These are phyloP conservation scores for Yarrowia phangngaensis DNA, from an alignment of 805 yeast species.

Conservation along the genomic window DNA sequence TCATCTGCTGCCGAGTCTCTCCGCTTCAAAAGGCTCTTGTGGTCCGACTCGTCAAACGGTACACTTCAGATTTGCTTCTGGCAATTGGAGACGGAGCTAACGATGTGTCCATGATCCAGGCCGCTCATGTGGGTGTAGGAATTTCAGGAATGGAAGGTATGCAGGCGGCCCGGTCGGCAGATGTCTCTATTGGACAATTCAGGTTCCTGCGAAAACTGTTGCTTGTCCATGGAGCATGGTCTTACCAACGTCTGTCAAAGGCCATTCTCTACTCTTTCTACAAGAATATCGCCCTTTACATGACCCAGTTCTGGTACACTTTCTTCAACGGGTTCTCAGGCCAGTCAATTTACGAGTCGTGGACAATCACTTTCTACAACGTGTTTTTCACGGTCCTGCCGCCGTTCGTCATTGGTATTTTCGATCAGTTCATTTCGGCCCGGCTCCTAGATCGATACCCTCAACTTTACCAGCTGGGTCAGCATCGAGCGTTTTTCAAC, in stretches of 20 bases:
- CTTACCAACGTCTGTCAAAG: constrained; percentile 87
- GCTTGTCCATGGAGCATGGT: constrained; percentile 96
- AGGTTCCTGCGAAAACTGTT: constrained; percentile 75
- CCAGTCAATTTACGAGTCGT: constrained; percentile 91
- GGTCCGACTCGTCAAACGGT: constrained; percentile 86
- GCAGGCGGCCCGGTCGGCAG: constrained; percentile 99
- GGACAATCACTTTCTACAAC: constrained; percentile 96
- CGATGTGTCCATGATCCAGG: constrained; percentile 98
- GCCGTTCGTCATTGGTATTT: constrained; percentile 92
- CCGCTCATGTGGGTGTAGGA: constrained; percentile 99
- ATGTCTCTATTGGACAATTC: constrained; percentile 94
- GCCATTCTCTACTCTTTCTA: constrained; percentile 93
- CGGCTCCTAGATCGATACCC: constrained; percentile 88
- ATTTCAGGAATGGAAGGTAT: constrained; percentile 99
- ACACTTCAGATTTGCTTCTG: constrained; percentile 64
- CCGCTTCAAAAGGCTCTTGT: constrained; percentile 96
- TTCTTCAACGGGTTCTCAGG: constrained; percentile 91
- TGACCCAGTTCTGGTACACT: constrained; percentile 98
- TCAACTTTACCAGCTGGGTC: constrained; percentile 86
- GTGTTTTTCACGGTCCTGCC: constrained; percentile 93
- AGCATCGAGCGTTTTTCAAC: constrained; percentile 80
- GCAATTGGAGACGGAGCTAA: constrained; percentile 99
- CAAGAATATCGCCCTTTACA: constrained; percentile 89
- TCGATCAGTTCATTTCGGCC: constrained; percentile 93
- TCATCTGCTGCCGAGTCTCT: constrained; percentile 95